Evolutionary conservation across 371 early-diverging fungal genomes (phyloP).

Genomic region (Funneliformis caledonium): DNA sequence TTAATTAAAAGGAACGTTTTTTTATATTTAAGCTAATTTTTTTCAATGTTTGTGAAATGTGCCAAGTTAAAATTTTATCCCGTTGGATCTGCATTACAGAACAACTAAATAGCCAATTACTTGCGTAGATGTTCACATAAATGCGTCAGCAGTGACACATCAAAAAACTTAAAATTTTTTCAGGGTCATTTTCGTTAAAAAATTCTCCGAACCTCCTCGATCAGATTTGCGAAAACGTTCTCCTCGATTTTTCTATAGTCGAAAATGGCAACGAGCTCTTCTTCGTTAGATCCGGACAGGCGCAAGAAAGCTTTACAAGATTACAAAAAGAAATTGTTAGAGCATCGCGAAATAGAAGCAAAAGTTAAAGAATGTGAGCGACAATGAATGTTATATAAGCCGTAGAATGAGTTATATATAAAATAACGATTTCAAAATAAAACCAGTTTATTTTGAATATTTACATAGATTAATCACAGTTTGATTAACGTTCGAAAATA

Average conservation of each 20-base stretch:
- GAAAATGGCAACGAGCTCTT: slow-evolving; percentile 26
- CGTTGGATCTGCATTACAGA: background rate
- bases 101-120: background rate
- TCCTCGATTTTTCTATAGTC: background rate
- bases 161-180: background rate
- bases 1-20: background rate
- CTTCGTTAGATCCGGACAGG: slow-evolving; percentile 48
- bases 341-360: slow-evolving; percentile 94
- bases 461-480: too few relatives aligned
- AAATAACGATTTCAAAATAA: background rate
- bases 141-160: background rate
- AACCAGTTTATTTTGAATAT: background rate
- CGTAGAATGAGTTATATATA: background rate
- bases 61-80: background rate
- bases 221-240: background rate
- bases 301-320: slow-evolving; percentile 78
- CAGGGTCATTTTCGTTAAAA: background rate
- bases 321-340: slow-evolving; percentile 87
- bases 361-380: slow-evolving; percentile 90
- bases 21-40: background rate
- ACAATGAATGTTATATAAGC: background rate
- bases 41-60: background rate
- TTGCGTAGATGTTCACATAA: background rate
- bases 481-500: too few relatives aligned
- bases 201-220: background rate